phyloP scores from a whole-genome alignment of 495 filamentous ascomycete species.

The Echria macrotheca region DNA sequence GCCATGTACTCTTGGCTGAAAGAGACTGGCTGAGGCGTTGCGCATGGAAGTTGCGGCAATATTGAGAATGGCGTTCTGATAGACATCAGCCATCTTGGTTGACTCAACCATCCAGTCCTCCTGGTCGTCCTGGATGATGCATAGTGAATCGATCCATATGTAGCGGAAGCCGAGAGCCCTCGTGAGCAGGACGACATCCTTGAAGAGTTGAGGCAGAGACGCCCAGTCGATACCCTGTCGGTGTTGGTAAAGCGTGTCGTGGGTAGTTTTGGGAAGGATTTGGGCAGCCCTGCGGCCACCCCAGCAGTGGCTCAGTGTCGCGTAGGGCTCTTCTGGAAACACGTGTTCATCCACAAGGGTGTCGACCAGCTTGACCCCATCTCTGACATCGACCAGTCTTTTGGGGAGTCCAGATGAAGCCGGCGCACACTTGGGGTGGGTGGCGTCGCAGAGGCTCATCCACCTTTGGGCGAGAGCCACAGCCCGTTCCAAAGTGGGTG shows the following conservation, averaged over 20 bases:
- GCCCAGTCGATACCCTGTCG: constrained; percentile 12
- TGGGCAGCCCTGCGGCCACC: constrained; percentile 5
- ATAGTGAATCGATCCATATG: constrained; percentile 32
- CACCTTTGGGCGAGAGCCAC: constrained; percentile 5
- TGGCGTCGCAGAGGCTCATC: constrained; percentile 2
- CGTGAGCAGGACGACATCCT: constrained; percentile 8
- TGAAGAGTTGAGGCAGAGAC: constrained; percentile 7
- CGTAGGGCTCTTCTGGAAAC: constrained; percentile 2
- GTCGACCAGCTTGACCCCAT: constrained; percentile 15
- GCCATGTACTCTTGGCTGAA: constrained; percentile 19
- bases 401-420: constrained; percentile 1
- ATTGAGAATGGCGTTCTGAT: constrained; percentile 10
- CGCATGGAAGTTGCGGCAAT: constrained; percentile 14
- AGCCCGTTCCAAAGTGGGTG: constrained; percentile 11
- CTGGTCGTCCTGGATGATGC: constrained; percentile 28
- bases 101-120: constrained; percentile 18
- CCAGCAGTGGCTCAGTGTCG: constrained; percentile 22
- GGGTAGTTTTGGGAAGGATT: constrained; percentile 7
- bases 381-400: constrained; percentile 10
- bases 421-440: constrained; percentile 2
- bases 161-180: constrained; percentile 16
- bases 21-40: constrained; percentile 11
- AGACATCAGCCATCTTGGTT: constrained; percentile 10
- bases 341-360: constrained; percentile 6
- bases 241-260: constrained; percentile 4